Conservation (phyloP, 2,329 filamentous ascomycete genomes). For the Epichloe brachyelytri region DNA sequence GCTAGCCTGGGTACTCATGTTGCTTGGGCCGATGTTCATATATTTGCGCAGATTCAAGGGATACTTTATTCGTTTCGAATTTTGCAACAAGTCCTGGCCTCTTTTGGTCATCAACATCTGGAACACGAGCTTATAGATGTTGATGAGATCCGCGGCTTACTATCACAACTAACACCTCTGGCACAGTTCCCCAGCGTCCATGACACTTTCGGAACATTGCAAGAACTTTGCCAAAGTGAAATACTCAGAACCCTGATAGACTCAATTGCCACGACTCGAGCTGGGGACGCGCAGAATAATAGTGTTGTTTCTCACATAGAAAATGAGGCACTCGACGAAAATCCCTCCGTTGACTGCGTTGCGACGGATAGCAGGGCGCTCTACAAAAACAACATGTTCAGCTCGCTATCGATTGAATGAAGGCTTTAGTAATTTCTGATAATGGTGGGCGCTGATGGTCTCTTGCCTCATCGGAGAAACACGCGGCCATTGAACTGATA, state of each 20-base stretch:
- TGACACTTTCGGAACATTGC: slow-evolving; percentile 3
- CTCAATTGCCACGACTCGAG: not conserved
- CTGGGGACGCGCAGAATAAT: not conserved
- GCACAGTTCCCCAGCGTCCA: slow-evolving; percentile 10
- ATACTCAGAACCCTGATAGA: not conserved
- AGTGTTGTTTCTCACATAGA: not conserved
- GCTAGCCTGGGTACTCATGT: slow-evolving; percentile 1
- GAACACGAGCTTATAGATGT: not conserved
- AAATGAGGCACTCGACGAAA: not conserved
- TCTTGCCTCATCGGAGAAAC: too few species aligned
- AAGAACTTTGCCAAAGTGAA: not conserved
- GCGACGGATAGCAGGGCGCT: not conserved
- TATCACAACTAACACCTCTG: slow-evolving; percentile 14
- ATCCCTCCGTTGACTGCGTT: not conserved
- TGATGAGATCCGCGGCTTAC: slow-evolving; percentile 8
- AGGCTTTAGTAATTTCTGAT: not conserved
- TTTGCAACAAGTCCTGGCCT: slow-evolving; percentile 24
- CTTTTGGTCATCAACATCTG: not conserved
- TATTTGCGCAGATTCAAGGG: slow-evolving; percentile 47
- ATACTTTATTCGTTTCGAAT: slow-evolving; percentile 48
- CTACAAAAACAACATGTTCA: not conserved
- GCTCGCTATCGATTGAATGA: not conserved
- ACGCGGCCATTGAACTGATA: too few species aligned
- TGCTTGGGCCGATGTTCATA: slow-evolving; percentile 47
- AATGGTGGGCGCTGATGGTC: too few species aligned